A percentile compares a stretch with the other conserved stretches of the same genome.
phyloP scores from a whole-genome alignment of 2,329 filamentous ascomycete species.

The Trichoderma asperellum region DNA sequence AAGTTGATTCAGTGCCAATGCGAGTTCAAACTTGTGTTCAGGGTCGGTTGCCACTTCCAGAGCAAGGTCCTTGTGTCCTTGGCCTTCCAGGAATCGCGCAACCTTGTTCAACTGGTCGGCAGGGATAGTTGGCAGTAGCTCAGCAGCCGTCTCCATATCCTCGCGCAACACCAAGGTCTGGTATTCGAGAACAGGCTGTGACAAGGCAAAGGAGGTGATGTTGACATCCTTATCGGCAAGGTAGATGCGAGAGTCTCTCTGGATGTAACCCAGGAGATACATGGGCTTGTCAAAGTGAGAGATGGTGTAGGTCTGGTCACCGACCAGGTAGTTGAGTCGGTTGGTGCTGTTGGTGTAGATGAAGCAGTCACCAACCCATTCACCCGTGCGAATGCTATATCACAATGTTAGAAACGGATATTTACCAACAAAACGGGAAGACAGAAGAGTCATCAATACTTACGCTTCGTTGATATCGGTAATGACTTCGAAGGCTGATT shows the following conservation, averaged over 20 bases:
- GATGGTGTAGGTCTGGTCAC: constrained; percentile 96
- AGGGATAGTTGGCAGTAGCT: constrained; percentile 82
- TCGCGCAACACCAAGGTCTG: constrained; percentile 93
- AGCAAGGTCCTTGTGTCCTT: constrained; percentile 94
- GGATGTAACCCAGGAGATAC: constrained; percentile 94
- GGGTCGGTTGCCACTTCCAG: constrained; percentile 92
- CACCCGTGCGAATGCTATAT: constrained; percentile 80
- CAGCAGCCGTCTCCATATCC: constrained; percentile 88
- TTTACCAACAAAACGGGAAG: neutral
- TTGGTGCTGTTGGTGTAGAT: constrained; percentile 98
- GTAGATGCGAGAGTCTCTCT: constrained; percentile 93
- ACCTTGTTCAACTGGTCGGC: constrained; percentile 98
- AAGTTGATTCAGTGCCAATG: constrained; percentile 79
- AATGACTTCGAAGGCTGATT: constrained; percentile 93
- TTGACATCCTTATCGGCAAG: constrained; percentile 94
- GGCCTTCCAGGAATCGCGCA: constrained; percentile 93
- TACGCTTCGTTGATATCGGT: constrained; percentile 92
- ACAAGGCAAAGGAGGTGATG: constrained; percentile 87
- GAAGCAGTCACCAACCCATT: constrained; percentile 99
- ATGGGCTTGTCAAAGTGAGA: constrained; percentile 95
- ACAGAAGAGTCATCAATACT: constrained; percentile 32
- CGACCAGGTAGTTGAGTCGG: constrained; percentile 95
- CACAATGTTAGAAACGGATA: neutral
- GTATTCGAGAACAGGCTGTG: constrained; percentile 91
- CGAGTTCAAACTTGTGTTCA: constrained; percentile 95